Evolutionary conservation across 2,329 filamentous ascomycete genomes (phyloP).

Genomic region (Colletotrichum spinosum): DNA sequence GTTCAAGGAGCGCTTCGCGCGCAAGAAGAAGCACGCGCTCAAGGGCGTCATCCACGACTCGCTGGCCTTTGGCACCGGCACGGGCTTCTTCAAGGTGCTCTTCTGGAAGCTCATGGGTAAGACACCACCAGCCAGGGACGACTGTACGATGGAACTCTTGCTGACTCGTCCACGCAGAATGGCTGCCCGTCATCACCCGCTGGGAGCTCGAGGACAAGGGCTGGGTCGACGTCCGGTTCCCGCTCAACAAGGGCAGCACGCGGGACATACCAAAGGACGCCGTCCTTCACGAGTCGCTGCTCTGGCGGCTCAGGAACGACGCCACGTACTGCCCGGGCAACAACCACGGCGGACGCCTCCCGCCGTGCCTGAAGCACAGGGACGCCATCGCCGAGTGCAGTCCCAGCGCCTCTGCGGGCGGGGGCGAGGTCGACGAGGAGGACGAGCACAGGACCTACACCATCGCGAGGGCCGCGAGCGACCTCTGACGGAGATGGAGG

Average conservation of each 20-base stretch:
- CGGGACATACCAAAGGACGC: conserved; percentile 55
- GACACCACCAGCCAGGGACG: conserved; percentile 19
- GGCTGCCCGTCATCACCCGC: conserved; percentile 52
- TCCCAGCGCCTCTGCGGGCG: neutral
- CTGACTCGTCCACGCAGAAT: conserved; percentile 44
- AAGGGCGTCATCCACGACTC: conserved; percentile 52
- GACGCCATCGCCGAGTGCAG: neutral
- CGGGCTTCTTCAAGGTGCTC: conserved; percentile 52
- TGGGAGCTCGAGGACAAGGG: conserved; percentile 51
- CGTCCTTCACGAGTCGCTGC: conserved; percentile 51
- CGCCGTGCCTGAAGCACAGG: conserved; percentile 47
- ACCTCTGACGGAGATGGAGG: no score
- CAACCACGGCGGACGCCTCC: conserved; percentile 47
- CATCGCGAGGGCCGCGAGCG: neutral
- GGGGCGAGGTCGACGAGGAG: neutral
- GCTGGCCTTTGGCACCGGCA: conserved; percentile 50
- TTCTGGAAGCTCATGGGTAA: conserved; percentile 58
- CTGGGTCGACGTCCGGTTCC: conserved; percentile 51
- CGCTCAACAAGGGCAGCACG: conserved; percentile 49
- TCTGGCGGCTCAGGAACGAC: conserved; percentile 48
- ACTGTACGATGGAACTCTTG: no score
- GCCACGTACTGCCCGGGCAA: conserved; percentile 46
- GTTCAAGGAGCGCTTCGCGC: conserved; percentile 45
- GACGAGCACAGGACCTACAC: neutral
- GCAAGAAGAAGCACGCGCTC: conserved; percentile 45